phyloP scores from a whole-genome alignment of 306 rosid species.

The Hippophae rhamnoides region DNA sequence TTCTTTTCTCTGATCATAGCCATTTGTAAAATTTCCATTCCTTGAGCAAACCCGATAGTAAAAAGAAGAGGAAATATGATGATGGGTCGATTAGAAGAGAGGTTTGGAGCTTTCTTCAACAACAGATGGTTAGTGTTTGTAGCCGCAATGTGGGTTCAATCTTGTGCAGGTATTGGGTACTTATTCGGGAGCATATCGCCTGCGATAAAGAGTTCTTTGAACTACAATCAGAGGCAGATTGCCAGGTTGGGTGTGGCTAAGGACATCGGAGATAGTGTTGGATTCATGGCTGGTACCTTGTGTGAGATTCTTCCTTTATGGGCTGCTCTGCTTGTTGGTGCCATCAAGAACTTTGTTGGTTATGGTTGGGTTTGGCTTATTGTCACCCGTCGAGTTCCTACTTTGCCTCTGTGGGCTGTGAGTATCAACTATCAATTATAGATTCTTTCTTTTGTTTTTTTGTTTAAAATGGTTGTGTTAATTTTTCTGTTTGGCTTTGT shows the following conservation, averaged over 20 bases:
- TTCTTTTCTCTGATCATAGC: too few species aligned
- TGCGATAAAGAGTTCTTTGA: conserved; percentile 50
- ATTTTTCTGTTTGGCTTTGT: too few species aligned
- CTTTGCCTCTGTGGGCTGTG: conserved; percentile 75
- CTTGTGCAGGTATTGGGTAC: conserved; percentile 88
- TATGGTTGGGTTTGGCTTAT: conserved; percentile 84
- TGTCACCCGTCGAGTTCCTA: conserved; percentile 45
- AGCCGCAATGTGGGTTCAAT: conserved; percentile 91
- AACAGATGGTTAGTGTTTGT: conserved; percentile 91
- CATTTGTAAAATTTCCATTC: too few species aligned
- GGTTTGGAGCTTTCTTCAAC: conserved; percentile 26
- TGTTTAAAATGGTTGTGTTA: background rate
- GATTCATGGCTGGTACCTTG: conserved; percentile 61
- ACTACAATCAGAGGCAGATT: conserved; percentile 65
- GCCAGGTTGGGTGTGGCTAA: conserved; percentile 74
- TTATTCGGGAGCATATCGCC: conserved; percentile 86
- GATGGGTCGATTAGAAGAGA: conserved; percentile 43
- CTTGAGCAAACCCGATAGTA: background rate
- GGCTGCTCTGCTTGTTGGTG: conserved; percentile 68
- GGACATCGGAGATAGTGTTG: conserved; percentile 81
- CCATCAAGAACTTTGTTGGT: conserved; percentile 51
- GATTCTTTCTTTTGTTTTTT: background rate
- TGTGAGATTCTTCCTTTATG: conserved; percentile 73
- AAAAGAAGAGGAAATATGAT: background rate
- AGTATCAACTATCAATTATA: conserved; percentile 16